Evolutionary conservation across 495 filamentous ascomycete species (phyloP), one percentile per base, ranked within the genome.

Genomic region (Sporormia fimetaria): DNA sequence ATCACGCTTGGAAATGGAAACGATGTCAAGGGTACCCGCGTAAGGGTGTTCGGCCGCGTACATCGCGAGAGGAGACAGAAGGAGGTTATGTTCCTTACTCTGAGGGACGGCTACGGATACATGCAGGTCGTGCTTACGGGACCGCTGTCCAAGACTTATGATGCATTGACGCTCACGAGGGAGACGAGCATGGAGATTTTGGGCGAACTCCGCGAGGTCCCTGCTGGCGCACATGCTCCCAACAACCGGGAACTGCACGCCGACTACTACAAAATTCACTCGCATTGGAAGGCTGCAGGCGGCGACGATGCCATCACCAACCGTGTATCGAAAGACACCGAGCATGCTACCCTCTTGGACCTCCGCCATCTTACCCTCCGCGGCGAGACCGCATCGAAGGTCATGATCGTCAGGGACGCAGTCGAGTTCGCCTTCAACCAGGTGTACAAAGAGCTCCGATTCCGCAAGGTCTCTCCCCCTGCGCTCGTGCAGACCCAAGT

Each of bases 401-500:
- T 96, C 41, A 80, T 99, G 74, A 88, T 92, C 65, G 83, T 99
- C 15, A 82, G 88, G 21, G 78, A 85, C 24, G 80, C 80, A 2
- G 74, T 88, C 14, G 74, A 94, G 48, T 70, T 76, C 40, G 87
- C 87, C 1, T 96, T 96, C 67, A 69, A 78, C 51, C 71, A 77
- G 57, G 72, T 76, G 33, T 96, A 88, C 61, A 77, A 80, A 51
- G 80, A 87, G 53, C 70, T 80, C 53, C 71, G 76, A 34, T 71
- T 92, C 58, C 68, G 71, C 33, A 88, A 96, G 63, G 87, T 99
- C 32, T 81, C 80, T 28, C 90, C 90, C 2, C 90, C 90, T 6
- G 87, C 85, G 29, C 83, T 99, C 65, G 92, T 96, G n/a, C 90
- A 99, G 63, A 96, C 90, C 5, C 87, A 95, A 63, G 90, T 95